phyloP scores from a whole-genome alignment of 2,329 filamentous ascomycete genomes.

The Cordyceps cicadae region DNA sequence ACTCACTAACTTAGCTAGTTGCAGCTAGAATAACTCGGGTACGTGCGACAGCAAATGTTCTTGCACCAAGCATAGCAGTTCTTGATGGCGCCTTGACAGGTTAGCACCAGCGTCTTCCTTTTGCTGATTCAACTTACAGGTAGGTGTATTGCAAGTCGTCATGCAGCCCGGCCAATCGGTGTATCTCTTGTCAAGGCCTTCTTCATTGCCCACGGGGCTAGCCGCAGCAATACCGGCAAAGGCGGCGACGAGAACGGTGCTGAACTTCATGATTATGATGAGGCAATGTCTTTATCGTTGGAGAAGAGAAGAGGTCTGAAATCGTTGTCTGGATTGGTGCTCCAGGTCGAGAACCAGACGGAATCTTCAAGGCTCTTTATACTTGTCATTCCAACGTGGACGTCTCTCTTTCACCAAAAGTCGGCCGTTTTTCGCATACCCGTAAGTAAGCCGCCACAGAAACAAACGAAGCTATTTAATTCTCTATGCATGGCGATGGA shows the following conservation, averaged over 20 bases:
- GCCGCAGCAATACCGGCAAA: constrained; percentile 7
- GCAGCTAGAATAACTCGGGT: neutral
- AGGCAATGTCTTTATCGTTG: neutral
- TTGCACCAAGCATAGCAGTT: constrained; percentile 9
- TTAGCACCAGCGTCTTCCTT: too few relatives aligned
- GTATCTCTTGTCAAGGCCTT: constrained; percentile 12
- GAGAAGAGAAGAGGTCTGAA: neutral
- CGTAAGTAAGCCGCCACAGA: neutral
- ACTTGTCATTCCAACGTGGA: neutral
- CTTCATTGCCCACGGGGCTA: constrained; percentile 1
- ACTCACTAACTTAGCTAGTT: neutral
- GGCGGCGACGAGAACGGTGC: constrained; percentile 4
- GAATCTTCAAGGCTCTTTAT: neutral
- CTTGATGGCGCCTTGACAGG: neutral
- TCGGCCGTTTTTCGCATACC: neutral
- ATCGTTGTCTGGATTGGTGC: neutral
- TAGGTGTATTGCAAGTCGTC: constrained; percentile 7
- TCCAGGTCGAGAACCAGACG: neutral
- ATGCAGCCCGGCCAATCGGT: constrained; percentile 10
- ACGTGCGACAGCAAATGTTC: constrained; percentile 1
- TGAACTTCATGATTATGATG: constrained; percentile 9
- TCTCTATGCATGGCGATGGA: neutral
- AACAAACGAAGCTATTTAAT: neutral
- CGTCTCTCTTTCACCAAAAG: neutral
- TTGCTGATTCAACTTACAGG: neutral